Conservation (phyloP, 2,329 filamentous ascomycete species). For the Gyromitra esculenta region DNA sequence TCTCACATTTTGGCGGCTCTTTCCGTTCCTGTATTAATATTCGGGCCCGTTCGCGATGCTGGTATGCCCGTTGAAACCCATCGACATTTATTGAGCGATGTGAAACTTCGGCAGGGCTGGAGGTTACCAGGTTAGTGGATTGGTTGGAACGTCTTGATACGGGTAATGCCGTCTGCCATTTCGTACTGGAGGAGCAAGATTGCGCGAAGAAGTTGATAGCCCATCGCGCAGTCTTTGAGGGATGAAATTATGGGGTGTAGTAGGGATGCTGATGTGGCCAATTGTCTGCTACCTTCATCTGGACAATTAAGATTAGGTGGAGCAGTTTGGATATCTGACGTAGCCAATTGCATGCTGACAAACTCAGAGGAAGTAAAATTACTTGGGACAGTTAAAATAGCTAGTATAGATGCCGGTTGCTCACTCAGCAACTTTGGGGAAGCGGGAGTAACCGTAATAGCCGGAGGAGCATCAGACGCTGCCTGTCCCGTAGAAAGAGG, state of each 20-base stretch:
- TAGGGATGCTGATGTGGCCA: background rate
- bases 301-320: slow-evolving; percentile 2
- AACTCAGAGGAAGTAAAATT: background rate
- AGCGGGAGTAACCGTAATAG: slow-evolving; percentile 3
- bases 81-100: background rate
- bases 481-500: background rate
- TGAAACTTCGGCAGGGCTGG: slow-evolving; percentile 1
- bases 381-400: background rate
- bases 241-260: background rate
- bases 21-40: background rate
- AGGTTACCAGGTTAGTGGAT: background rate
- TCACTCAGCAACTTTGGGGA: background rate
- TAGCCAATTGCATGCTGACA: background rate
- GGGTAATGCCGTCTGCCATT: background rate
- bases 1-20: background rate
- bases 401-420: background rate
- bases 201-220: background rate
- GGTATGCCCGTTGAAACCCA: background rate
- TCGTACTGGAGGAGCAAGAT: background rate
- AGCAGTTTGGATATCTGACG: background rate
- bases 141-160: background rate
- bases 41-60: background rate
- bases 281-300: background rate
- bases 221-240: background rate
- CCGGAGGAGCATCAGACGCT: background rate